A percentile compares a stretch with the other conserved stretches of the same genome.
phyloP scores from a whole-genome alignment of 2,329 filamentous ascomycete species.

The Colletotrichum sp. region DNA sequence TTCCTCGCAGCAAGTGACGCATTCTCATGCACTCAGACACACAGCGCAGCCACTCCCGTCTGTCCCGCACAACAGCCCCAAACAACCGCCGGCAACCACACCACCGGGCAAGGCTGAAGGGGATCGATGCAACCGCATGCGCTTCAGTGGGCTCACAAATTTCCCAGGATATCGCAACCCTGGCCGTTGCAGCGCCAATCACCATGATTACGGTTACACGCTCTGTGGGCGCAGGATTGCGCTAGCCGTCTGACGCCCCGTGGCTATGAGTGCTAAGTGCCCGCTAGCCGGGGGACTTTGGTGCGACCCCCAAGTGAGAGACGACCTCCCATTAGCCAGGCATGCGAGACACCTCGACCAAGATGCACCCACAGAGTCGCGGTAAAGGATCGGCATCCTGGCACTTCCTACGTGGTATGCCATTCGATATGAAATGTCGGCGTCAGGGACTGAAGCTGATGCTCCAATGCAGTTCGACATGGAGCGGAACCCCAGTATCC shows the following conservation, averaged over 20 bases:
- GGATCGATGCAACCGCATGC: neutral
- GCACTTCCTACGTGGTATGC: neutral
- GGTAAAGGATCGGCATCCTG: neutral
- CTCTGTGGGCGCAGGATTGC: neutral
- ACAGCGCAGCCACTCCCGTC: neutral
- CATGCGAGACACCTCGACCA: neutral
- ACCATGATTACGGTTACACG: neutral
- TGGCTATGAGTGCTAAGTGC: conserved; percentile 2
- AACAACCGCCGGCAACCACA: neutral
- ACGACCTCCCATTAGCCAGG: neutral
- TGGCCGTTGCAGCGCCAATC: neutral
- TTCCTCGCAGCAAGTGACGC: neutral
- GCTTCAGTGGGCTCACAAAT: neutral
- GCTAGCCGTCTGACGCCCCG: conserved; percentile 5
- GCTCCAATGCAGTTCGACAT: neutral
- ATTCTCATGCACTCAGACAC: neutral
- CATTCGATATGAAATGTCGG: neutral
- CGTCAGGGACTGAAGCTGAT: neutral
- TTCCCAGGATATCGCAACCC: neutral
- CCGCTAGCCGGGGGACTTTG: neutral
- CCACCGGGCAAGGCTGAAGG: conserved; percentile 3
- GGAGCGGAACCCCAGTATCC: neutral
- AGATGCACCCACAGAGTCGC: neutral
- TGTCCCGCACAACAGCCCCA: neutral
- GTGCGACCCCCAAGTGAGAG: neutral